Conservation (phyloP, 2,329 filamentous ascomycete genomes). For the Diaporthe nobilis region DNA sequence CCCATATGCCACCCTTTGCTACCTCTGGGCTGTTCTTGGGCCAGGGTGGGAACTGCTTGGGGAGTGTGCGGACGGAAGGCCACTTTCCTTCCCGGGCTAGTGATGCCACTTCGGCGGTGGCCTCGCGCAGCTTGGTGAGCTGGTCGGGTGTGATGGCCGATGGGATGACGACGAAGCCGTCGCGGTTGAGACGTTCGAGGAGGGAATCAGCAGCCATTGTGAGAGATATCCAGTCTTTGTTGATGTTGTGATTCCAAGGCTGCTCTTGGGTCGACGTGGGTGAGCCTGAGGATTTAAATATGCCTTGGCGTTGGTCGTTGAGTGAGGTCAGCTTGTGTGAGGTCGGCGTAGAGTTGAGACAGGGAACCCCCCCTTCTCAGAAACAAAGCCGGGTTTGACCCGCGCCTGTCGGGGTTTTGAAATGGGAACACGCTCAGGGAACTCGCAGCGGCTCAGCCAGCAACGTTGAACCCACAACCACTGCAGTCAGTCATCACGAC, state of each 20-base stretch:
- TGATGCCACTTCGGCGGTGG: conserved; percentile 69
- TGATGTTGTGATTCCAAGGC: neutral
- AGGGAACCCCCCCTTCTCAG: neutral
- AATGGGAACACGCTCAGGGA: neutral
- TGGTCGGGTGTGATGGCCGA: conserved; percentile 70
- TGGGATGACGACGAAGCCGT: conserved; percentile 77
- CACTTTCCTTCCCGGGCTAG: conserved; percentile 79
- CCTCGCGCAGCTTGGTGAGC: conserved; percentile 71
- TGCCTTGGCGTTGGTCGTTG: neutral
- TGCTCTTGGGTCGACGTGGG: neutral
- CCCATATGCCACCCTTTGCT: conserved; percentile 81
- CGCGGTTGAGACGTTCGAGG: conserved; percentile 40
- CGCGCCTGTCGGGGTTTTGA: neutral
- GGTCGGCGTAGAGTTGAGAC: conserved; percentile 36
- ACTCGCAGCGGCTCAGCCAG: neutral
- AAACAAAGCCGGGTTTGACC: neutral
- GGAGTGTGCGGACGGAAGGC: conserved; percentile 86
- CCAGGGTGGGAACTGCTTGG: conserved; percentile 95
- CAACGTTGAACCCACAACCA: neutral
- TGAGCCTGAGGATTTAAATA: neutral
- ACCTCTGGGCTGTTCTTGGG: conserved; percentile 38
- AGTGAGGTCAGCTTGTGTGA: conserved; percentile 34
- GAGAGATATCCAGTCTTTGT: neutral
- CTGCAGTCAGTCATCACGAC: conserved; percentile 8
- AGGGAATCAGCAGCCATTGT: conserved; percentile 39